phyloP scores from a whole-genome alignment of 164 flowering plant species.

The Vitis labrusca region DNA sequence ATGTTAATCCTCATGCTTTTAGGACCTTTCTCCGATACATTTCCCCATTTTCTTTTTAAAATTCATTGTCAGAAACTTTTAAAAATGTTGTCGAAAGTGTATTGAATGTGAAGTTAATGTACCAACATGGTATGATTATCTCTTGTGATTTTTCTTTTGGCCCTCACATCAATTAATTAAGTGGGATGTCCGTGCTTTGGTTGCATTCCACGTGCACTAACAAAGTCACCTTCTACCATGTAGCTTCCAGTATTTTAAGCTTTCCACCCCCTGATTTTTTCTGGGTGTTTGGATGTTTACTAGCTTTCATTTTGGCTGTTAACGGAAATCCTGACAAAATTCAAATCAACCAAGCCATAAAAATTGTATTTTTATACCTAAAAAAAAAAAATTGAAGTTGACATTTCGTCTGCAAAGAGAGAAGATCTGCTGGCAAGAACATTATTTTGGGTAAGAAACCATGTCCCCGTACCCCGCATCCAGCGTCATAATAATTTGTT shows the following conservation, averaged over 20 bases:
- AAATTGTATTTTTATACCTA: neutral
- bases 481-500: neutral
- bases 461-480: neutral
- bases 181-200: neutral
- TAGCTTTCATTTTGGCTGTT: neutral
- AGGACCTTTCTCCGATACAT: no score
- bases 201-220: neutral
- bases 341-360: neutral
- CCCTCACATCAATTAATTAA: neutral
- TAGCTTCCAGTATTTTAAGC: neutral
- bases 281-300: no score
- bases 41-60: no score
- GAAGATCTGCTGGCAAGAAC: neutral
- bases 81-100: no score
- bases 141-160: neutral
- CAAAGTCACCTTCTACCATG: neutral
- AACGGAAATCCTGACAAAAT: neutral
- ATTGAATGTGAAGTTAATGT: no score
- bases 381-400: neutral
- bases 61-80: no score
- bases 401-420: conserved; percentile 1
- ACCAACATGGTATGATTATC: neutral
- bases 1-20: no score
- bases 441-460: neutral
- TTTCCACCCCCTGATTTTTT: neutral